Evolutionary conservation across 768 basidiomycete species (phyloP), one percentile per base, ranked within the genome.

Genomic region (Psilocybe subaeruginosa): DNA sequence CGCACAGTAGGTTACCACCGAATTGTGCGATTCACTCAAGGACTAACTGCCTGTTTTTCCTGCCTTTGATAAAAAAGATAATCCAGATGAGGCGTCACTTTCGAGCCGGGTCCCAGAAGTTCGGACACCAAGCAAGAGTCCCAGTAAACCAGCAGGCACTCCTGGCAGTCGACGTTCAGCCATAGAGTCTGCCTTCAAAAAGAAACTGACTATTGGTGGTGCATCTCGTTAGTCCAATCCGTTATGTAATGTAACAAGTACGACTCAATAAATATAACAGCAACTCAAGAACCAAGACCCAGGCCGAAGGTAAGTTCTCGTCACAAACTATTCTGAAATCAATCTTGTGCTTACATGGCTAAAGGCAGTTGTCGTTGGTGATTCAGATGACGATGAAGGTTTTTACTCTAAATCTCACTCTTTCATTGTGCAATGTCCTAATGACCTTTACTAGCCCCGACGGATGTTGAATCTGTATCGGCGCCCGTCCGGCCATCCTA

Each of bases 381-480:
- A 64, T 23, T 61, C 63, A 4, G 66, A 66, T 54, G 43, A 55
- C 4, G 65, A 63, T 43, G 63, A 61, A 58, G 49, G 65, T 66
- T 16, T 47, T 9, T 33, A 43, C 17, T 27, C 27, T 11, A 6
- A 27, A 7, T 19, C 9, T 35, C 27, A 5, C 14, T 14, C 11
- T 12, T 16, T 43, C 41, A 19, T 49, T 31, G 23, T 17, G 7
- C 16, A n/a, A 19, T 41, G 14, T 23, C 3, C n/a, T 59, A 29
- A 56, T 33, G 30, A 16, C 17, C 27, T 48, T 33, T 27, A 23
- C 23, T 23, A 59, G 64, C 49, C 31, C 16, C 37, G 1, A 64
- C 64, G 16, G 60, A 61, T 29, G 43, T 50, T 45, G 60, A 64
- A 54, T 16, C 51, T 8, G n/a, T 35, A n/a, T 50, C 31, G 17